Base-by-base conservation (phyloP, 768 basidiomycete genomes). In the Inosperma sp. region DNA sequence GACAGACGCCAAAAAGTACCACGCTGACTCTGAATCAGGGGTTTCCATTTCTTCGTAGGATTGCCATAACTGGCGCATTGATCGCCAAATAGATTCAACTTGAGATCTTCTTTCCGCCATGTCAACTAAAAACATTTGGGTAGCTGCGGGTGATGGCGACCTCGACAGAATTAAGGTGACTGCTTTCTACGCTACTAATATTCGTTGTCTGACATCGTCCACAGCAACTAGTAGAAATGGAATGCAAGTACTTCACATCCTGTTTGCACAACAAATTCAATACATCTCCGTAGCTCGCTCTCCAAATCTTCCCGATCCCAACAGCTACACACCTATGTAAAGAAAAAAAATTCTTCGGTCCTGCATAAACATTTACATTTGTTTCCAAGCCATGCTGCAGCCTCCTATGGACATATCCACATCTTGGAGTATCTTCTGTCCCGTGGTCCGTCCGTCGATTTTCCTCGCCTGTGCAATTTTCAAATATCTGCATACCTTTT, bases 131-230 rank as follows among this genome's bases (percentile, higher is more conserved):
- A 94, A 94, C 68, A 85, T 96, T 37, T 96, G 93, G 93, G 80
- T 96, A 29, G 93, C 93, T 37, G 89, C 93, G 0, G 86, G 82
- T 39, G 93, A 96, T 62, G 93, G 93, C 35, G 88, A 96, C 70
- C 67, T 94, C 27, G 68, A 69, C n/a, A 75, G 86, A 42, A 82
- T 96, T 31, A 75, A 72, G 68, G 92, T 91, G 50, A 42, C 77
- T 62, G 30, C 35, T 19, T 25, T 21, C 8, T 27, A 29, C 16
- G 48, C 41, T 49, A 31, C 53, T 49, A 33, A 49, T 53, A 42
- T 27, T 36, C 29, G 52, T 52, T 35, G 25, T 29, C 55, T 51
- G 12, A 36, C 48, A 58, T 61, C 57, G 55, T 23, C 27, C 31
- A 59, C 54, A 86, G 84, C 73, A 79, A 50, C 76, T 87, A 58